Evolutionary conservation across 2,329 filamentous ascomycete species (phyloP).

Genomic region (Colletotrichum coccodes): DNA sequence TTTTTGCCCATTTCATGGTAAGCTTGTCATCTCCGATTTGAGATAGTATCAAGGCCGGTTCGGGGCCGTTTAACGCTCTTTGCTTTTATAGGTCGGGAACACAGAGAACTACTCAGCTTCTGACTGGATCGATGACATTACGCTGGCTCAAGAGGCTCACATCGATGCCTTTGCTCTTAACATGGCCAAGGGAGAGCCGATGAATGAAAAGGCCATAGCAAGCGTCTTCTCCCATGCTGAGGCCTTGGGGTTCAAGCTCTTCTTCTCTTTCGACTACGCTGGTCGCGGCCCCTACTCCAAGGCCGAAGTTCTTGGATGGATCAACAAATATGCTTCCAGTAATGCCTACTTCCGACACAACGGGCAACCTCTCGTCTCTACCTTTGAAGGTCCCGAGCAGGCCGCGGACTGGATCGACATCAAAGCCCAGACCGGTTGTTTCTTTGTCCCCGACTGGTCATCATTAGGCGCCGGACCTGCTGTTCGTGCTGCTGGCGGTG

Average conservation of each 20-base stretch:
- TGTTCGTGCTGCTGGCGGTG: slow-evolving; percentile 52
- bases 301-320: background rate
- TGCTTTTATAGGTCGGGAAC: too few relatives aligned
- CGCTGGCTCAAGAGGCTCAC: slow-evolving; percentile 22
- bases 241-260: slow-evolving; percentile 13
- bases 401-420: slow-evolving; percentile 54
- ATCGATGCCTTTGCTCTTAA: slow-evolving; percentile 30
- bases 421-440: slow-evolving; percentile 47
- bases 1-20: too few relatives aligned
- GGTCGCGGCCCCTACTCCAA: background rate
- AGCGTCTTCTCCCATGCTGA: background rate
- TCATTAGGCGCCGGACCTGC: slow-evolving; percentile 44
- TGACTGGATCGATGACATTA: too few relatives aligned
- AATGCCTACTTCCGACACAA: slow-evolving; percentile 34
- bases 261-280: slow-evolving; percentile 19
- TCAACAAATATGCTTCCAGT: slow-evolving; percentile 3
- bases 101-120: too few relatives aligned
- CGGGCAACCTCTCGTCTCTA: slow-evolving; percentile 47
- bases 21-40: too few relatives aligned
- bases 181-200: slow-evolving; percentile 15
- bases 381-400: slow-evolving; percentile 53
- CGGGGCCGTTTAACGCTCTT: too few relatives aligned
- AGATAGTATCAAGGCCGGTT: too few relatives aligned
- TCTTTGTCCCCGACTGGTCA: slow-evolving; percentile 57
- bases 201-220: slow-evolving; percentile 20